Evolutionary conservation across 805 yeast species (phyloP).

Genomic region (Jamesozyma lodderae): DNA sequence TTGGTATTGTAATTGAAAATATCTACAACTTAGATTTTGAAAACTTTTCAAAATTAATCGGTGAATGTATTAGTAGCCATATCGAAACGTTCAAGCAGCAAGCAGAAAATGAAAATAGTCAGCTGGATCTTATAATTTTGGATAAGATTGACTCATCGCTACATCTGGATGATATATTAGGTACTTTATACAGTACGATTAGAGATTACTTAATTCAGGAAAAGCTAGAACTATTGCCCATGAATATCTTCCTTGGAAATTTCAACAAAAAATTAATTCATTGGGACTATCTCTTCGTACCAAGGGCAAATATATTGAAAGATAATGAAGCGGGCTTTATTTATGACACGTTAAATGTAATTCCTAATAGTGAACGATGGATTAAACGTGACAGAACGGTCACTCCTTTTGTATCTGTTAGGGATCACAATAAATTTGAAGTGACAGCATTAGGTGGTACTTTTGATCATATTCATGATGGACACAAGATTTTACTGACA

Average conservation of each 20-base stretch:
- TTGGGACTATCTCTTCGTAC: conserved; percentile 16
- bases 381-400: background rate
- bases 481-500: conserved; percentile 79
- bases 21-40: conserved; percentile 6
- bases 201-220: conserved; percentile 19
- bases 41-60: conserved; percentile 4
- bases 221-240: conserved; percentile 14
- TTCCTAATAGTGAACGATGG: background rate
- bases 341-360: background rate
- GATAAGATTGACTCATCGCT: conserved; percentile 13
- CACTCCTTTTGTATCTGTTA: background rate
- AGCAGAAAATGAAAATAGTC: conserved; percentile 4
- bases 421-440: conserved; percentile 22
- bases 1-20: conserved; percentile 15
- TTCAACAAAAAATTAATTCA: conserved; percentile 7
- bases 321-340: background rate
- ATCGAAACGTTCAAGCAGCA: conserved; percentile 1
- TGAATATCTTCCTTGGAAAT: conserved; percentile 19
- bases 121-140: conserved; percentile 17
- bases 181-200: conserved; percentile 21
- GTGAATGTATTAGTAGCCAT: conserved; percentile 2
- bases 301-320: conserved; percentile 1
- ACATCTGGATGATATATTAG: conserved; percentile 22
- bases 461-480: conserved; percentile 92
- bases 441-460: conserved; percentile 85